A percentile compares a stretch with the other conserved stretches of the same genome.
Conservation (phyloP, 768 basidiomycete species). For the Boletus rubescentipes region DNA sequence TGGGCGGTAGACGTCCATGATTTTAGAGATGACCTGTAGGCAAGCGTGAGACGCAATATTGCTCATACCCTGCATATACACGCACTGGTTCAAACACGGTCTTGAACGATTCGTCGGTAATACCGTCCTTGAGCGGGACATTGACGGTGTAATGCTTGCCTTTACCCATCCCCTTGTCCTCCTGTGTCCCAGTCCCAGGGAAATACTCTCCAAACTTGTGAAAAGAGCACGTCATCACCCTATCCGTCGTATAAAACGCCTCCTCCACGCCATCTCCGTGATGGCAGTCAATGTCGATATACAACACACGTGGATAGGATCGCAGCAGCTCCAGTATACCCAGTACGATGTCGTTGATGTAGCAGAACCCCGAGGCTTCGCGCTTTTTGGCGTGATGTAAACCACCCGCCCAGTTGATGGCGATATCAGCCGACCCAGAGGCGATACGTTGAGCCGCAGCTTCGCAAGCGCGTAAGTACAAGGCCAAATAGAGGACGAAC, state of each 20-base stretch:
- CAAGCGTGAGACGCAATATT: neutral
- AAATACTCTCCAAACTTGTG: constrained; percentile 92
- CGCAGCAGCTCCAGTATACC: constrained; percentile 92
- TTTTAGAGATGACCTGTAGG: constrained; percentile 71
- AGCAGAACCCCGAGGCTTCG: constrained; percentile 98
- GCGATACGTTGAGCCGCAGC: constrained; percentile 81
- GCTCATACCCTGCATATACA: neutral
- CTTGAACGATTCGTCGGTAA: constrained; percentile 84
- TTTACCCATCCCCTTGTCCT: constrained; percentile 79
- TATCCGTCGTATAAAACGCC: constrained; percentile 95
- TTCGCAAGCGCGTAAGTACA: constrained; percentile 26
- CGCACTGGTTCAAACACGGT: constrained; percentile 91
- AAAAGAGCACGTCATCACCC: constrained; percentile 96
- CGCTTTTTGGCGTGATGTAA: constrained; percentile 99
- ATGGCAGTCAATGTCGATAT: constrained; percentile 98
- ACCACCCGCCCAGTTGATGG: constrained; percentile 98
- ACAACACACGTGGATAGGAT: constrained; percentile 81
- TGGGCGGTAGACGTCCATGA: constrained; percentile 86
- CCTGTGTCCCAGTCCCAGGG: constrained; percentile 78
- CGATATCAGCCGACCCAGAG: constrained; percentile 75
- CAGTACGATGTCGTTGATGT: constrained; percentile 97
- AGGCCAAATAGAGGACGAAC: neutral
- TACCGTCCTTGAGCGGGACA: constrained; percentile 91
- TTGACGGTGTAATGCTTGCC: constrained; percentile 91
- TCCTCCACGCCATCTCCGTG: constrained; percentile 99